Evolutionary conservation across 192 early-diverging fungal genomes (phyloP).

Genomic region (Physocladia obscura): DNA sequence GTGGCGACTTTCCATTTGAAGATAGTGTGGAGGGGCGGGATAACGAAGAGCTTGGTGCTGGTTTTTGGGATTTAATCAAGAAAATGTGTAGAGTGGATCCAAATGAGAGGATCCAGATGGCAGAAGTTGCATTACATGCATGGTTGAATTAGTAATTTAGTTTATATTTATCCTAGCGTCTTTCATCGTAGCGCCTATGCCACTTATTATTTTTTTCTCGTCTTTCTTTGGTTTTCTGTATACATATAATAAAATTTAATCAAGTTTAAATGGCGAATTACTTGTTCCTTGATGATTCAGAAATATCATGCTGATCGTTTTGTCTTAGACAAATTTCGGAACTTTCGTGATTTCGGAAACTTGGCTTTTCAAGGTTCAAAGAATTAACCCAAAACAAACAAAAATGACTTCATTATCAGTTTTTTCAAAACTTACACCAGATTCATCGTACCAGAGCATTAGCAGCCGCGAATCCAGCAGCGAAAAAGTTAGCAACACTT

Average conservation of each 20-base stretch:
- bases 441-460: too few relatives aligned
- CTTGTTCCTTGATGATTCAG: not conserved
- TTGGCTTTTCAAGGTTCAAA: too few relatives aligned
- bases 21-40: not conserved
- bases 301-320: not conserved
- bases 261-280: not conserved
- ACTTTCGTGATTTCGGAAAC: too few relatives aligned
- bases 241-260: not conserved
- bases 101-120: not conserved
- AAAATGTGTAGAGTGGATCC: slow-evolving; percentile 21
- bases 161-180: too few relatives aligned
- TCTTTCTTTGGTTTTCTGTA: not conserved
- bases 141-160: too few relatives aligned
- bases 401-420: too few relatives aligned
- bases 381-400: too few relatives aligned
- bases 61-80: slow-evolving; percentile 17
- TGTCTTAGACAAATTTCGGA: too few relatives aligned
- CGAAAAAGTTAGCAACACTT: not conserved
- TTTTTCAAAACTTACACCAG: too few relatives aligned
- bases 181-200: too few relatives aligned
- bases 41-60: not conserved
- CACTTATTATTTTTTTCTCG: too few relatives aligned
- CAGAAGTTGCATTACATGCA: slow-evolving; percentile 20
- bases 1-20: not conserved
- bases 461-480: too few relatives aligned